These are phyloP conservation scores for Curvularia lunata DNA, from an alignment of 2,329 filamentous ascomycete species.

Conservation along the genomic window DNA sequence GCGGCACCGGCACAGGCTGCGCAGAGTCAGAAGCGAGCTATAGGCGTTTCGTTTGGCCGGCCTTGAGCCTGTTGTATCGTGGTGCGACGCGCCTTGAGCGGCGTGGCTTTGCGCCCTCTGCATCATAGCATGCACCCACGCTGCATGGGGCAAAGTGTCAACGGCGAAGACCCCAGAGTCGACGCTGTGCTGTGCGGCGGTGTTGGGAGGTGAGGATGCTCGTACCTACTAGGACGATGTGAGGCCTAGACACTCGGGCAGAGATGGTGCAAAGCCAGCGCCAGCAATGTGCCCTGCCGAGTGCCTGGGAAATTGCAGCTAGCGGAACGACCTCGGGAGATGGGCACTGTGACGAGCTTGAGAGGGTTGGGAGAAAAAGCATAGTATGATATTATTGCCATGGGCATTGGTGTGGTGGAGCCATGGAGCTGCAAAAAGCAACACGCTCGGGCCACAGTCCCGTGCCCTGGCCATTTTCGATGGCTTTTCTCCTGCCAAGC, in stretches of 20 bases:
- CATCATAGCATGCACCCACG: slow-evolving; percentile 4
- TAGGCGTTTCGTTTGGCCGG: slow-evolving; percentile 30
- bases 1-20: slow-evolving; percentile 5
- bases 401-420: slow-evolving; percentile 1
- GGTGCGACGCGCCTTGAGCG: slow-evolving; percentile 29
- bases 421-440: slow-evolving; percentile 12
- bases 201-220: not conserved
- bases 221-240: too few relatives aligned
- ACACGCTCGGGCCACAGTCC: slow-evolving; percentile 14
- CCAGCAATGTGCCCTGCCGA: slow-evolving; percentile 2
- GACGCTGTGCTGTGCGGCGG: not conserved
- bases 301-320: slow-evolving; percentile 7
- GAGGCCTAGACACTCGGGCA: not conserved
- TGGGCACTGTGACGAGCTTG: slow-evolving; percentile 1
- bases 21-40: slow-evolving; percentile 19
- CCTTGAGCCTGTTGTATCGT: slow-evolving; percentile 26
- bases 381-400: not conserved
- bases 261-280: not conserved
- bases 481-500: slow-evolving; percentile 43
- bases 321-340: slow-evolving; percentile 16
- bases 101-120: slow-evolving; percentile 9
- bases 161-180: not conserved
- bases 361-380: slow-evolving; percentile 3
- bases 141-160: not conserved
- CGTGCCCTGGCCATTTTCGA: slow-evolving; percentile 15